Evolutionary conservation across 2,329 filamentous ascomycete genomes (phyloP).

Genomic region (Paraconiothyrium brasiliense): DNA sequence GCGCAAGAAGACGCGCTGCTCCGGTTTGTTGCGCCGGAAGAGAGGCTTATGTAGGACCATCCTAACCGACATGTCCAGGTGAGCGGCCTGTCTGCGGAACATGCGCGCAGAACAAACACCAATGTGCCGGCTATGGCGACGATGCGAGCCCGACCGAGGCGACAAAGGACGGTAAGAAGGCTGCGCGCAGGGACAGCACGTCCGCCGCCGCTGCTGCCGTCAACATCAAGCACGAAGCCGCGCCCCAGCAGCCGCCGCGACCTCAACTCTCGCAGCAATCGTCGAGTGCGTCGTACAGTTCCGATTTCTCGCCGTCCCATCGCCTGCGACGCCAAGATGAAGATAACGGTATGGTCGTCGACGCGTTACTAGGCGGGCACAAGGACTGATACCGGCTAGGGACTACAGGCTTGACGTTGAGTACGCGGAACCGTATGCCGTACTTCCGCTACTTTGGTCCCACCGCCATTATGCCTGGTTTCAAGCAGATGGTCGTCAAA

Average conservation of each 20-base stretch:
- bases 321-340: slow-evolving; percentile 33
- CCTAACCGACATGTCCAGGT: slow-evolving; percentile 26
- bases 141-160: slow-evolving; percentile 38
- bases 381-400: slow-evolving; percentile 10
- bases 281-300: slow-evolving; percentile 32
- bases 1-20: slow-evolving; percentile 61
- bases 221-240: slow-evolving; percentile 31
- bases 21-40: slow-evolving; percentile 46
- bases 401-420: slow-evolving; percentile 49
- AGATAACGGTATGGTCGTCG: slow-evolving; percentile 20
- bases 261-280: slow-evolving; percentile 32
- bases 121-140: slow-evolving; percentile 58
- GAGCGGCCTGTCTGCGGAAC: slow-evolving; percentile 56
- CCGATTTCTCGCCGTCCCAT: slow-evolving; percentile 31
- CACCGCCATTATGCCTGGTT: slow-evolving; percentile 89
- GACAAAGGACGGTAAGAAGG: slow-evolving; percentile 34
- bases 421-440: slow-evolving; percentile 73
- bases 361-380: not conserved
- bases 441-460: slow-evolving; percentile 93
- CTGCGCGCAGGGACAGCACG: slow-evolving; percentile 30
- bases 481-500: slow-evolving; percentile 90
- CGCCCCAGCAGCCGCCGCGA: slow-evolving; percentile 39
- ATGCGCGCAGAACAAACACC: slow-evolving; percentile 58
- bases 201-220: slow-evolving; percentile 20
- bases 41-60: not conserved